Percentiles rank a stretch among this genome's conserved stretches.
These are phyloP conservation scores for Grammothele lineata DNA, from an alignment of 768 basidiomycete species.

Conservation along the genomic window DNA sequence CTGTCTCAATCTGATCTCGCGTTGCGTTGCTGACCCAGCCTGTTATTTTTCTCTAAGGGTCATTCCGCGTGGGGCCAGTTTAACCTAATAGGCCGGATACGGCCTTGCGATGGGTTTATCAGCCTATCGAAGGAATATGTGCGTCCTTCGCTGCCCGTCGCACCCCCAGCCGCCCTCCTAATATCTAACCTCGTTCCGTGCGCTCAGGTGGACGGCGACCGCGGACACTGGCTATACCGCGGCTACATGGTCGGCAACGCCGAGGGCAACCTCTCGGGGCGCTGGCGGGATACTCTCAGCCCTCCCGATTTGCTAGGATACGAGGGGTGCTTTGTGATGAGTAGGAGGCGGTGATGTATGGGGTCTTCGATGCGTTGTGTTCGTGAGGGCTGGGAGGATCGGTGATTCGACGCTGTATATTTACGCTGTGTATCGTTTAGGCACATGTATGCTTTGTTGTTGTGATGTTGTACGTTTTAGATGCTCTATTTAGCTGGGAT, in stretches of 20 bases:
- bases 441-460: too few species aligned
- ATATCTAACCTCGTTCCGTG: neutral
- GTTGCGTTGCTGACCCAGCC: neutral
- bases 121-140: constrained; percentile 86
- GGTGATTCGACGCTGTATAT: too few species aligned
- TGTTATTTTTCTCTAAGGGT: constrained; percentile 50
- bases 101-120: constrained; percentile 77
- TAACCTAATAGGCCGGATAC: constrained; percentile 71
- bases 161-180: constrained; percentile 18
- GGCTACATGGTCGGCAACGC: constrained; percentile 73
- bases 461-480: too few species aligned
- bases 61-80: constrained; percentile 93
- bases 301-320: constrained; percentile 62
- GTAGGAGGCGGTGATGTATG: constrained; percentile 49
- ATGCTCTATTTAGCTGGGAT: too few species aligned
- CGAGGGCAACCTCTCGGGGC: constrained; percentile 70
- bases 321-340: constrained; percentile 84
- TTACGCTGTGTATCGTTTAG: too few species aligned
- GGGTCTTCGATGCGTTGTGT: too few species aligned
- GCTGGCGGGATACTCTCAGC: constrained; percentile 85
- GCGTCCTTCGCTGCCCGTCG: constrained; percentile 12
- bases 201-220: constrained; percentile 56
- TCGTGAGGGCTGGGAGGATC: too few species aligned
- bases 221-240: constrained; percentile 84
- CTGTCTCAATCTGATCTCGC: neutral